Evolutionary conservation across 331 rosid genomes (phyloP).

Genomic region (Quercus tomentella): DNA sequence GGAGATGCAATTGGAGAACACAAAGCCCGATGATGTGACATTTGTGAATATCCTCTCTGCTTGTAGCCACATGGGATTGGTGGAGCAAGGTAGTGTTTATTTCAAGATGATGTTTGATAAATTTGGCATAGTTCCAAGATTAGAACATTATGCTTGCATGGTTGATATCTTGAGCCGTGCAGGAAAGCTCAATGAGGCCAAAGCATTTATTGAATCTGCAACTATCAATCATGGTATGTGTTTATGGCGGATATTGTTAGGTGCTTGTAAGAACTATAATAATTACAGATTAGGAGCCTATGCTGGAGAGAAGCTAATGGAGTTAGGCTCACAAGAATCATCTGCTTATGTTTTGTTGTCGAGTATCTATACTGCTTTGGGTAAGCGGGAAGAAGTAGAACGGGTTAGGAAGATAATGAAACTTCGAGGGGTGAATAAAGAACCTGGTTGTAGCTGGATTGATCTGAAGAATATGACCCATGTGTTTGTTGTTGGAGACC

Average conservation of each 20-base stretch:
- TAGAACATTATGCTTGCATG: slow-evolving; percentile 72
- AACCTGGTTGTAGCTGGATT: slow-evolving; percentile 93
- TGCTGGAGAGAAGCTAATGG: slow-evolving; percentile 81
- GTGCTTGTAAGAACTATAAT: slow-evolving; percentile 66
- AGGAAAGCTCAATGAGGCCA: slow-evolving; percentile 67
- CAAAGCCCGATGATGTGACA: slow-evolving; percentile 59
- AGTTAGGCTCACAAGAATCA: slow-evolving; percentile 72
- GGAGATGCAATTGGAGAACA: slow-evolving; percentile 60
- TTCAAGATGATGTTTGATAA: slow-evolving; percentile 63
- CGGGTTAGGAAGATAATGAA: slow-evolving; percentile 74
- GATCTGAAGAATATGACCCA: slow-evolving; percentile 69
- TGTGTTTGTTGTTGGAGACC: slow-evolving; percentile 83
- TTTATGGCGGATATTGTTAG: slow-evolving; percentile 79
- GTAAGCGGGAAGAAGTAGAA: slow-evolving; percentile 63
- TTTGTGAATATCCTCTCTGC: slow-evolving; percentile 76
- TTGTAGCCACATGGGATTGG: slow-evolving; percentile 84
- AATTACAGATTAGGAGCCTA: slow-evolving; percentile 63
- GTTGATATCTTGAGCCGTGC: slow-evolving; percentile 81
- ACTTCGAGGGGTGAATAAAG: slow-evolving; percentile 64
- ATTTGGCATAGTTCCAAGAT: slow-evolving; percentile 40
- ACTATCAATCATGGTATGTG: slow-evolving; percentile 60
- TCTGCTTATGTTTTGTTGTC: slow-evolving; percentile 68
- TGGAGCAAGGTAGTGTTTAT: slow-evolving; percentile 61
- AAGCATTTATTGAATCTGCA: slow-evolving; percentile 71
- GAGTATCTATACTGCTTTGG: slow-evolving; percentile 62